A percentile compares a stretch with the other conserved stretches of the same genome.
Conservation (phyloP, 805 yeast species). For the Candida bentonensis region DNA sequence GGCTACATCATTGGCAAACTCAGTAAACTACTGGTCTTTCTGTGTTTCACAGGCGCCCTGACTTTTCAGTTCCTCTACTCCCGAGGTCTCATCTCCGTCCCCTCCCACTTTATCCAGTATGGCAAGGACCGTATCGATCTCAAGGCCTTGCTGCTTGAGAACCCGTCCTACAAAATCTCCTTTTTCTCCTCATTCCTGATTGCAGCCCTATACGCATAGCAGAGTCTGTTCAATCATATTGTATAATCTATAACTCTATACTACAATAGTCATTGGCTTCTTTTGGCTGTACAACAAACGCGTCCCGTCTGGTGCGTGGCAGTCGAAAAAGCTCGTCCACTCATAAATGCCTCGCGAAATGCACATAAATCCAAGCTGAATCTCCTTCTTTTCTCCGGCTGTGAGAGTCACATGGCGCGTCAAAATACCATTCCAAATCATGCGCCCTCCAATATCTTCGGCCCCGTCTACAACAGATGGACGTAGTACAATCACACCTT, state of each 20-base stretch:
- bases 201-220: slow-evolving; percentile 20
- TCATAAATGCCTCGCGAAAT: slow-evolving; percentile 71
- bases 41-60: slow-evolving; percentile 32
- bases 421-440: slow-evolving; percentile 60
- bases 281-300: neutral
- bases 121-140: slow-evolving; percentile 23
- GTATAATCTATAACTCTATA: neutral
- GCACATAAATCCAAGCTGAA: slow-evolving; percentile 45
- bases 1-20: slow-evolving; percentile 53
- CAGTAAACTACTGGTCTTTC: slow-evolving; percentile 36
- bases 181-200: slow-evolving; percentile 29
- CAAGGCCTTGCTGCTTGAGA: slow-evolving; percentile 35
- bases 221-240: neutral
- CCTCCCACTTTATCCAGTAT: slow-evolving; percentile 16
- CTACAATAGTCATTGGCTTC: neutral
- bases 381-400: slow-evolving; percentile 28
- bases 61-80: slow-evolving; percentile 40
- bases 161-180: slow-evolving; percentile 47
- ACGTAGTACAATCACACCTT: slow-evolving; percentile 49
- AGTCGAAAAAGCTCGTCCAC: slow-evolving; percentile 54
- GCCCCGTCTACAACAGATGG: slow-evolving; percentile 22
- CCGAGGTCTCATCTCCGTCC: slow-evolving; percentile 30
- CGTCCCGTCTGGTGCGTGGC: neutral
- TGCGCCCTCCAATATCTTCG: slow-evolving; percentile 36
- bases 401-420: slow-evolving; percentile 39